A percentile compares a stretch with the other conserved stretches of the same genome.
Evolutionary conservation across 2,329 filamentous ascomycete genomes (phyloP).

Genomic region (Aureobasidium subglaciale): DNA sequence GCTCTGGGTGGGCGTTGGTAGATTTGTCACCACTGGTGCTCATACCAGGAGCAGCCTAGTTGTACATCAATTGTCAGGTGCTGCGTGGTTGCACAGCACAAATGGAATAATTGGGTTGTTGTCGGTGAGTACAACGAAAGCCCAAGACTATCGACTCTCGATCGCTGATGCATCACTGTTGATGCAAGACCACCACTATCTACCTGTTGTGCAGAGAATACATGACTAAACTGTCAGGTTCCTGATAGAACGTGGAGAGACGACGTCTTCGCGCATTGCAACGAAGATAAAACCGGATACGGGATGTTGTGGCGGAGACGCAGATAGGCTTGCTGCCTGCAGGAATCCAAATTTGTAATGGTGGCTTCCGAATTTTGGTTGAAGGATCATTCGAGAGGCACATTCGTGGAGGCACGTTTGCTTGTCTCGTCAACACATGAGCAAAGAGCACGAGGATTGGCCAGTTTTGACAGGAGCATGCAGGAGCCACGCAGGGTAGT

Average conservation of each 20-base stretch:
- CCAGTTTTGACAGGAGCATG: neutral
- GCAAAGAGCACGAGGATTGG: neutral
- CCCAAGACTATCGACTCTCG: neutral
- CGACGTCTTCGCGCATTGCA: neutral
- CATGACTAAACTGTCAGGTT: neutral
- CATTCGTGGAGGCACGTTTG: conserved; percentile 3
- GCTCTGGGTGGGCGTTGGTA: neutral
- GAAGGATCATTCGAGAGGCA: neutral
- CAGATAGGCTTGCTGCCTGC: conserved; percentile 12
- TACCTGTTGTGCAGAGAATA: neutral
- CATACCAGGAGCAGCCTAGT: neutral
- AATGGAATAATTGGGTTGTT: neutral
- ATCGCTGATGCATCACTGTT: neutral
- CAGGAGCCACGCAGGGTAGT: neutral
- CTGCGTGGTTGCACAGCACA: conserved; percentile 3
- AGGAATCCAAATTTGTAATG: neutral
- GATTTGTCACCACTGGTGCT: conserved; percentile 4
- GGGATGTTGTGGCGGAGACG: conserved; percentile 4
- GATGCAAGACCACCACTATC: neutral
- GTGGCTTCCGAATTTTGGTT: neutral
- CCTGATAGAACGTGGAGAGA: neutral
- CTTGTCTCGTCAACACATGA: neutral
- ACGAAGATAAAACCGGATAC: neutral
- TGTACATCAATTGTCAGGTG: neutral
- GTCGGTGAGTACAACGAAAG: neutral